Evolutionary conservation across 2,329 filamentous ascomycete species (phyloP).

Genomic region (Metarhizium guizhouense): DNA sequence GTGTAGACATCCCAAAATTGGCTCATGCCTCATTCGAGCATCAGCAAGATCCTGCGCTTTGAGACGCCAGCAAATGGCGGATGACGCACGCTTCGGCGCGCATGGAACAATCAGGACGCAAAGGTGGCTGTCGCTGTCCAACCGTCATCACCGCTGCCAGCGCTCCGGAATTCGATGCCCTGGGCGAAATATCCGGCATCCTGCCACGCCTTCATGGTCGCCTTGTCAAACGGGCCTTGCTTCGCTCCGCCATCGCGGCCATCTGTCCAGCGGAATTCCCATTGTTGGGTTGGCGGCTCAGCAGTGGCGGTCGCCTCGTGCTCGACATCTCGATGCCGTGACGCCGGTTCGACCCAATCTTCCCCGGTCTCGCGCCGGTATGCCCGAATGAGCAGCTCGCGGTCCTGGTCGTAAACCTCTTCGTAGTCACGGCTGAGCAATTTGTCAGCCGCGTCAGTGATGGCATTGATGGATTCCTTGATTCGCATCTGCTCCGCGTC

Average conservation of each 20-base stretch:
- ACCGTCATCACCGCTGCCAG: conserved; percentile 38
- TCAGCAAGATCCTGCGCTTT: not conserved
- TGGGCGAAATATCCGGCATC: conserved; percentile 89
- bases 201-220: conserved; percentile 85
- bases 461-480: conserved; percentile 65
- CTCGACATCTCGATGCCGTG: conserved; percentile 13
- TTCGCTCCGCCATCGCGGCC: conserved; percentile 68
- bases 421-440: conserved; percentile 73
- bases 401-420: conserved; percentile 86
- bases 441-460: conserved; percentile 85
- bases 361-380: conserved; percentile 82
- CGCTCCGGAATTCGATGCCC: conserved; percentile 68
- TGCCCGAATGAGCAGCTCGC: conserved; percentile 74
- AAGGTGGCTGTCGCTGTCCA: conserved; percentile 47
- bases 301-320: not conserved
- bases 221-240: conserved; percentile 80
- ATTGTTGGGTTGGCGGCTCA: conserved; percentile 28
- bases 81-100: not conserved
- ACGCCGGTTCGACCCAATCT: conserved; percentile 56
- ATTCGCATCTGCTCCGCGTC: conserved; percentile 62
- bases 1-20: not conserved
- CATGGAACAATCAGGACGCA: conserved; percentile 22
- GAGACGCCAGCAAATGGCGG: not conserved
- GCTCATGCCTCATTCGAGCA: not conserved
- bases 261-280: conserved; percentile 92